A percentile compares a stretch with the other conserved stretches of the same genome.
These are phyloP conservation scores for Bolboschoenoplectus hybrid DNA, from an alignment of 202 grass and related monocot genomes.

Conservation along the genomic window DNA sequence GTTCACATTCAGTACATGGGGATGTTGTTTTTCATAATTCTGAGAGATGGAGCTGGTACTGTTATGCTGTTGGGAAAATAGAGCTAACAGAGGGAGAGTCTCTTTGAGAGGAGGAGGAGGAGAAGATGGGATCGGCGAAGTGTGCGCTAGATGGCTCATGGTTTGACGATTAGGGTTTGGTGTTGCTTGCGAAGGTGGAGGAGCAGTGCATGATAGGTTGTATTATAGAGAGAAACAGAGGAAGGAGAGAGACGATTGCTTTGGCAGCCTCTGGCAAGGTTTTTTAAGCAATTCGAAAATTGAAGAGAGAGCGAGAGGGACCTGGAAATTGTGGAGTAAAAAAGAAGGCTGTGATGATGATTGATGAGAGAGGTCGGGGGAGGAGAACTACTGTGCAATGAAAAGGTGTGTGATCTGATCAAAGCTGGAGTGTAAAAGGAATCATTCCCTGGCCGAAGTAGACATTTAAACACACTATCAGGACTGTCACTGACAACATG, in stretches of 20 bases:
- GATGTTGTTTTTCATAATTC: background rate
- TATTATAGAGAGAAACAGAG: constrained; percentile 50
- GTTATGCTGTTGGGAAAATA: constrained; percentile 44
- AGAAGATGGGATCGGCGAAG: constrained; percentile 29
- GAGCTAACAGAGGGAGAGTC: constrained; percentile 51
- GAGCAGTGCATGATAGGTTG: constrained; percentile 41
- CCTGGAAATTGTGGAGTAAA: constrained; percentile 19
- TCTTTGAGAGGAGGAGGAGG: constrained; percentile 36
- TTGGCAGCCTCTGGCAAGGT: background rate
- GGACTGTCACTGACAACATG: background rate
- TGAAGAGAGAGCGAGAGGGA: background rate
- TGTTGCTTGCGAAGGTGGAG: constrained; percentile 49
- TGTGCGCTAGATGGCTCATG: constrained; percentile 31
- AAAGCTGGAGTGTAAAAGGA: constrained; percentile 3
- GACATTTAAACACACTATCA: background rate
- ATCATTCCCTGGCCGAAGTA: background rate
- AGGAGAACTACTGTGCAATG: constrained; percentile 5
- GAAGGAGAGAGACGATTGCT: constrained; percentile 12
- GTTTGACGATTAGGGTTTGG: constrained; percentile 30
- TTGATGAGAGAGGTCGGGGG: background rate
- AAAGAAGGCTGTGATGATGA: background rate
- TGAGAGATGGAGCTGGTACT: constrained; percentile 5
- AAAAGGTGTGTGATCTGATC: background rate
- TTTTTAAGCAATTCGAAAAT: background rate
- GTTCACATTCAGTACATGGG: constrained; percentile 21